Conservation (phyloP, 192 early-diverging fungal genomes). For the Coemansia sp. region DNA sequence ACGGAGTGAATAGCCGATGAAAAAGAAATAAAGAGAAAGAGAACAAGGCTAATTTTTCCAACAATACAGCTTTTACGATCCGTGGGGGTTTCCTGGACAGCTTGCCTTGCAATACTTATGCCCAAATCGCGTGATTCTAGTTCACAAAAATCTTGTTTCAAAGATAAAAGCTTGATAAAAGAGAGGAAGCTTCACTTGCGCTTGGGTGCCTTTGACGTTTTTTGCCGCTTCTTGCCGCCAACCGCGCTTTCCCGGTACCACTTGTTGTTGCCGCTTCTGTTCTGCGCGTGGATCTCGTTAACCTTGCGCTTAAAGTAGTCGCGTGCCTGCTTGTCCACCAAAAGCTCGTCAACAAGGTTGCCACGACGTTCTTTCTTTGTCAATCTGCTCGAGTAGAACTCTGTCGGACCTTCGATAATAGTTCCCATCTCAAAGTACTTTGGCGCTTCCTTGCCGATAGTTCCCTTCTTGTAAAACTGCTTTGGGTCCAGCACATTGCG, state of each 20-base stretch:
- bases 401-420: constrained; percentile 80
- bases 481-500: constrained; percentile 90
- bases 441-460: constrained; percentile 60
- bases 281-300: constrained; percentile 66
- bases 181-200: neutral
- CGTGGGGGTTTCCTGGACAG: too few species aligned
- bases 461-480: constrained; percentile 84
- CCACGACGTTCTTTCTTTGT: constrained; percentile 79
- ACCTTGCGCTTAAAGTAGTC: constrained; percentile 89
- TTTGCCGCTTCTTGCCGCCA: constrained; percentile 6
- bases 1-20: neutral
- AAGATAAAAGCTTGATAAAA: neutral
- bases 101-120: too few species aligned
- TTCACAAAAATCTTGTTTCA: too few species aligned
- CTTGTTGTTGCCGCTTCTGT: constrained; percentile 39
- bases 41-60: too few species aligned
- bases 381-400: constrained; percentile 86
- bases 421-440: constrained; percentile 97
- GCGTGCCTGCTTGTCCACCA: constrained; percentile 71
- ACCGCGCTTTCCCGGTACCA: constrained; percentile 30
- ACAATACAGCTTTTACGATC: too few species aligned
- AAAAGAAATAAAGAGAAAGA: too few species aligned
- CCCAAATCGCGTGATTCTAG: neutral
- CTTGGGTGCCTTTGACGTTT: neutral
- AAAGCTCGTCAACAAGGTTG: constrained; percentile 85